Conservation (phyloP, 805 yeast genomes). For the Candida maris region DNA sequence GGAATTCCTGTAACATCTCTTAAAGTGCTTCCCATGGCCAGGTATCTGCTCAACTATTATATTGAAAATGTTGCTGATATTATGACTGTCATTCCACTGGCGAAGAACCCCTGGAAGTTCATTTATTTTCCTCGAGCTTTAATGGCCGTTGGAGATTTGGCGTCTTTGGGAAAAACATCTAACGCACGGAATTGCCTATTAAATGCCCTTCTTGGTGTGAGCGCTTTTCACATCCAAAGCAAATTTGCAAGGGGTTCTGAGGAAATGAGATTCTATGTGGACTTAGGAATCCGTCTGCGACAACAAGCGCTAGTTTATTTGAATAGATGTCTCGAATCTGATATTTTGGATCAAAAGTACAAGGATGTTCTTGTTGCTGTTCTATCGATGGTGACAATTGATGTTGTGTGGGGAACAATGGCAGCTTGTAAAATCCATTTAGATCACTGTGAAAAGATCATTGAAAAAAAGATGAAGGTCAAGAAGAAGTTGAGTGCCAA, state of each 20-base stretch:
- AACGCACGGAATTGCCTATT: slow-evolving; percentile 73
- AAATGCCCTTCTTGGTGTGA: slow-evolving; percentile 75
- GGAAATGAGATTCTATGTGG: slow-evolving; percentile 65
- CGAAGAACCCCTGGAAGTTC: slow-evolving; percentile 84
- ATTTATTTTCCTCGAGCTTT: slow-evolving; percentile 83
- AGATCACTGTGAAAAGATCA: slow-evolving; percentile 71
- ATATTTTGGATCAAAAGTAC: slow-evolving; percentile 59
- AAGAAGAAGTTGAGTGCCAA: slow-evolving; percentile 68
- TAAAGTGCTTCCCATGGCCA: slow-evolving; percentile 63
- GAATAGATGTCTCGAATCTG: slow-evolving; percentile 51
- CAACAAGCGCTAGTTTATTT: slow-evolving; percentile 71
- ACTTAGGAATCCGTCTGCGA: slow-evolving; percentile 69
- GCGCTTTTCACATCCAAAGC: slow-evolving; percentile 76
- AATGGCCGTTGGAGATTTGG: slow-evolving; percentile 76
- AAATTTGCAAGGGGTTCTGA: slow-evolving; percentile 64
- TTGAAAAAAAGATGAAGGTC: slow-evolving; percentile 61
- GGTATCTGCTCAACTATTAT: slow-evolving; percentile 70
- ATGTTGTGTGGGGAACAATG: slow-evolving; percentile 89
- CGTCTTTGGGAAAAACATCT: slow-evolving; percentile 69
- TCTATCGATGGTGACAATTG: slow-evolving; percentile 82
- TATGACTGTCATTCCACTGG: slow-evolving; percentile 60
- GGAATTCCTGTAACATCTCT: slow-evolving; percentile 61
- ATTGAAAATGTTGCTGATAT: slow-evolving; percentile 71
- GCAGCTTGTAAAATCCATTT: slow-evolving; percentile 76
- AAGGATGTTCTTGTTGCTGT: slow-evolving; percentile 82